Evolutionary conservation across 169 alveolate species (phyloP).

Genomic region (Plasmodium vinckei): DNA sequence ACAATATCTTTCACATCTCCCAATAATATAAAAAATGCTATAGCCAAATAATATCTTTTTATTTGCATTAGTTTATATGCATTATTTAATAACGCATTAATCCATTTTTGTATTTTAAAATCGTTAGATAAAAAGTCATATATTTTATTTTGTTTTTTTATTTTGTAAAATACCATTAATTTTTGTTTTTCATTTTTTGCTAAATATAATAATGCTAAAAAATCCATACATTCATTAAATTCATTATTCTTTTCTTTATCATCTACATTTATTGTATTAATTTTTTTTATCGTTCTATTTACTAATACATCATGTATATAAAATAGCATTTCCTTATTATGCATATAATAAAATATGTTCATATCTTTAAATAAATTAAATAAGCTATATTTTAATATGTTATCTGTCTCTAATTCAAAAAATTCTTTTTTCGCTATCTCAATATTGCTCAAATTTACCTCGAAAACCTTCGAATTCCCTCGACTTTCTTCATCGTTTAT

Average conservation of each 20-base stretch:
- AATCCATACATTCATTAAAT: constrained; percentile 67
- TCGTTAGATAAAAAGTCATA: constrained; percentile 57
- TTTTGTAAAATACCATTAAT: constrained; percentile 59
- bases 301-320: constrained; percentile 29
- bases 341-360: constrained; percentile 21
- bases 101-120: constrained; percentile 55
- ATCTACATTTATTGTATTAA: constrained; percentile 50
- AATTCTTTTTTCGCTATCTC: background rate
- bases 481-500: background rate
- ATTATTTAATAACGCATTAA: constrained; percentile 56
- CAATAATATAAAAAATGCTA: constrained; percentile 65
- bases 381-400: constrained; percentile 11
- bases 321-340: constrained; percentile 6
- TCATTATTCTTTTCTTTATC: constrained; percentile 70
- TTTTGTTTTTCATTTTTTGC: constrained; percentile 71
- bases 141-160: constrained; percentile 59
- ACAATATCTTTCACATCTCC: constrained; percentile 64
- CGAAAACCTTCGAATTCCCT: background rate
- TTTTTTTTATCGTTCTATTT: constrained; percentile 56
- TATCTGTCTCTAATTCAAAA: background rate
- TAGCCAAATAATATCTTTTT: constrained; percentile 70
- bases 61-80: constrained; percentile 73
- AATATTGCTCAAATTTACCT: constrained; percentile 21
- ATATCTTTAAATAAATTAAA: constrained; percentile 24
- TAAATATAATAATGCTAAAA: constrained; percentile 70